phyloP scores from a whole-genome alignment of 192 early-diverging fungal species.

The Cetraspora pellucida region DNA sequence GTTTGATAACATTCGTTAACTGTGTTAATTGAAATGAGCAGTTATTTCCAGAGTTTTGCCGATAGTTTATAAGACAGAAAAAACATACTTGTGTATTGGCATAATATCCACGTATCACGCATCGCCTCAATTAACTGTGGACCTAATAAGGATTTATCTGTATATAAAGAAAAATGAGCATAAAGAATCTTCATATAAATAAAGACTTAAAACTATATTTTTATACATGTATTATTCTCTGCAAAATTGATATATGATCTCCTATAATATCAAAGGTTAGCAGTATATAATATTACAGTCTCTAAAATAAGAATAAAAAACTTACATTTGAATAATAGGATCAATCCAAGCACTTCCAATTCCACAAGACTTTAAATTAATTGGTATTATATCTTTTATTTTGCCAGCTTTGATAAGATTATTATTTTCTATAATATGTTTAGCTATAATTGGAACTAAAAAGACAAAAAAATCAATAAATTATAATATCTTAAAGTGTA shows the following conservation, averaged over 20 bases:
- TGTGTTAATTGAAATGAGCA: too few species aligned
- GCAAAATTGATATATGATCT: not conserved
- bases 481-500: not conserved
- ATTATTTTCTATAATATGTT: conserved; percentile 31
- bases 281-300: not conserved
- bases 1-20: too few species aligned
- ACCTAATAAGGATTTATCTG: too few species aligned
- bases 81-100: too few species aligned
- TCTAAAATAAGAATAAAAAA: not conserved
- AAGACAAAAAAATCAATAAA: conserved; percentile 37
- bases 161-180: too few species aligned
- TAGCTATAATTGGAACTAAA: conserved; percentile 44
- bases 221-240: not conserved
- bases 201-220: too few species aligned
- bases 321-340: conserved; percentile 47
- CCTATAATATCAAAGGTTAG: not conserved
- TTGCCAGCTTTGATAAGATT: not conserved
- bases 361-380: conserved; percentile 52
- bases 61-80: too few species aligned
- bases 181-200: too few species aligned
- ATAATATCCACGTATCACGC: too few species aligned
- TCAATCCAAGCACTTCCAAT: conserved; percentile 61
- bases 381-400: not conserved
- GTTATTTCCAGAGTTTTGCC: too few species aligned
- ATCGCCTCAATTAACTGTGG: too few species aligned